Evolutionary conservation across 2,329 filamentous ascomycete genomes (phyloP), one percentile per base, ranked within the genome.

Genomic region (Ceratocystis albifundus): DNA sequence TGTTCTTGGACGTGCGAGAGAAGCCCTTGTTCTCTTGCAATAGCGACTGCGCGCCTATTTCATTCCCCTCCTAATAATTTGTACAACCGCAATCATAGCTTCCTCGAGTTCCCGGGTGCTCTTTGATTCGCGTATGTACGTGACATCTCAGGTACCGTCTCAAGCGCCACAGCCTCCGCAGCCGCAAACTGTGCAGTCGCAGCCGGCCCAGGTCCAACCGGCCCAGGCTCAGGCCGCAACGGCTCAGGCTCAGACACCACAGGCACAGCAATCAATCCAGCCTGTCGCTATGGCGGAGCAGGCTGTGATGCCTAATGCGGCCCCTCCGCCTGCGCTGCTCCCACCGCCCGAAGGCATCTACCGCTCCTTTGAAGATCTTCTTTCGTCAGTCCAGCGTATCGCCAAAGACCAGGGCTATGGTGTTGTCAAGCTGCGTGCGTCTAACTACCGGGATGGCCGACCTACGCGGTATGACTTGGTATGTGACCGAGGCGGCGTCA

Each of bases 381-480:
- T 85, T 71, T 76, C 76, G 3, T 79, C 82, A 22, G 81, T 85
- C 7, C 83, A 85, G 72, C 80, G 80, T 53, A 79, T 82, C 3
- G 82, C 83, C 5, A 85, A 85, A 72, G 82, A 85, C 64, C 82
- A 85, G 69, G 83, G 83, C 61, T 85, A 84, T 69, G 82, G 82
- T 48, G 82, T 85, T 15, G 83, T 85, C 69, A 85, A 85, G 75
- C 76, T 85, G 10, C 80, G 83, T 45, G 82, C 83, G 4, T 84
- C 82, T 71, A 85, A 85, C 74, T 85, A 85, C 70, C 82, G 83
- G 57, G 83, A 85, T 65, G 80, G 81, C 68, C 84, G 84, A 70
- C 82, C 83, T 0, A 85, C 83, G 22, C 80, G 83, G 17, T 85
- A 84, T 74, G 83, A 85, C 69, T 76, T 85, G 10, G 83, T 85